Evolutionary conservation across 2,329 filamentous ascomycete species (phyloP), one percentile per base, ranked within the genome.

Genomic region (Aaosphaeria arxii): DNA sequence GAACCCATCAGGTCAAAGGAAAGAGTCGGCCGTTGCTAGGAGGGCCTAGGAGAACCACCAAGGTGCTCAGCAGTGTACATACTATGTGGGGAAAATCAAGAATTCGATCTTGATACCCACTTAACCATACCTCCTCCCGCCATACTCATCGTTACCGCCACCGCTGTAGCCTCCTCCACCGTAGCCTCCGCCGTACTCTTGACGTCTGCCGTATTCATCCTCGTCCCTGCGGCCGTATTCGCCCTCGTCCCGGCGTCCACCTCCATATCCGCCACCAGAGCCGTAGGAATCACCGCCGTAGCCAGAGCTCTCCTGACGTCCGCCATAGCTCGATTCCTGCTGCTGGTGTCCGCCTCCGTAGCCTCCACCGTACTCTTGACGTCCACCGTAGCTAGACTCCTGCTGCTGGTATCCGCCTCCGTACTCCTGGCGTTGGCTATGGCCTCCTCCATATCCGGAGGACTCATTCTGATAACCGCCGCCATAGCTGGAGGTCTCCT

Each of bases 401-500:
- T 24, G 17, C 17, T 24, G 17, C 7, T 24, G 9, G 31, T 31
- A 30, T 7, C 42, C 42, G 11, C 30, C 30, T 11, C 36, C 35
- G 32, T 40, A 46, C 35, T 30, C 17, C 30, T 46, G 35, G 7
- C 33, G 43, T 7, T 33, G 13, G 29, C 39, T 17, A 4, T 24
- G 9, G 24, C 41, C 29, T 9, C 9, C 7, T 7, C 7, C 7
- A 3, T 40, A n/a, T 9, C 17, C 39, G 24, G 11, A 40, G 24
- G 39, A 40, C 31, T 43, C 24, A 9, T 43, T 17, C 6, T 41
- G 7, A 30, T 49, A 39, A n/a, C 45, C 49, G 30, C 51, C 43
- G 24, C 49, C 30, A 24, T 35, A 44, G 28, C 29, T 17, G 7
- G 6, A 30, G 35, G 47, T 54, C 11, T 40, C 45, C 17, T 50